phyloP scores from a whole-genome alignment of 306 rosid species.

The Dalbergia cochinchinensis region DNA sequence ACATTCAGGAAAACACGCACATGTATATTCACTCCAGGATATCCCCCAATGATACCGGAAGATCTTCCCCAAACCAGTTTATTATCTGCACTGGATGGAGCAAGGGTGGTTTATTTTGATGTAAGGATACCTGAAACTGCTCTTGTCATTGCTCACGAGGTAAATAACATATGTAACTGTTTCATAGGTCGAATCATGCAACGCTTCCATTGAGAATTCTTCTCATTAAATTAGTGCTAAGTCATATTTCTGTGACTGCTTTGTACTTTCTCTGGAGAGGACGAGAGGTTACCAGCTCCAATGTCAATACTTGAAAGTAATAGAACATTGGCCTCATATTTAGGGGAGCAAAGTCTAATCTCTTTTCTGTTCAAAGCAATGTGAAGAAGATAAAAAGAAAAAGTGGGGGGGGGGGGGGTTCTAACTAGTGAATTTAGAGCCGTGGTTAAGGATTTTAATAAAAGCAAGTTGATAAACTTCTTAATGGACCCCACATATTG shows the following conservation, averaged over 20 bases:
- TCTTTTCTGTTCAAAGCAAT: neutral
- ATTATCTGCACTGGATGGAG: conserved; percentile 76
- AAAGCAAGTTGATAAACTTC: too few species aligned
- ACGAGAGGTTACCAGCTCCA: conserved; percentile 23
- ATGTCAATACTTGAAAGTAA: neutral
- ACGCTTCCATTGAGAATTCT: conserved; percentile 12
- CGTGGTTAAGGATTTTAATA: too few species aligned
- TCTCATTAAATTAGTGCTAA: neutral
- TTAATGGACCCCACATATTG: too few species aligned
- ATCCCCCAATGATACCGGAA: conserved; percentile 78
- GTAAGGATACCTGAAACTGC: conserved; percentile 77
- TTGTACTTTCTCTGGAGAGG: neutral
- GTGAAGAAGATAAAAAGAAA: neutral
- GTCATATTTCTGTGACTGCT: conserved; percentile 17
- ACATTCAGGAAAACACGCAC: conserved; percentile 93
- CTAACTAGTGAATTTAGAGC: too few species aligned
- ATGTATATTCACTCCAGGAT: conserved; percentile 81
- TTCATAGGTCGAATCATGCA: conserved; percentile 31
- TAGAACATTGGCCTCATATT: conserved; percentile 13
- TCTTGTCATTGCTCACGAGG: conserved; percentile 87
- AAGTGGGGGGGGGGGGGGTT: too few species aligned
- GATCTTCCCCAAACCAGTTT: conserved; percentile 67
- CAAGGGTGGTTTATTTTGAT: conserved; percentile 78
- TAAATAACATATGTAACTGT: conserved; percentile 44
- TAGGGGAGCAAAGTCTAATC: conserved; percentile 25